Evolutionary conservation across 768 basidiomycete species (phyloP), one percentile per base, ranked within the genome.

Genomic region (Leccinum barrowsii): DNA sequence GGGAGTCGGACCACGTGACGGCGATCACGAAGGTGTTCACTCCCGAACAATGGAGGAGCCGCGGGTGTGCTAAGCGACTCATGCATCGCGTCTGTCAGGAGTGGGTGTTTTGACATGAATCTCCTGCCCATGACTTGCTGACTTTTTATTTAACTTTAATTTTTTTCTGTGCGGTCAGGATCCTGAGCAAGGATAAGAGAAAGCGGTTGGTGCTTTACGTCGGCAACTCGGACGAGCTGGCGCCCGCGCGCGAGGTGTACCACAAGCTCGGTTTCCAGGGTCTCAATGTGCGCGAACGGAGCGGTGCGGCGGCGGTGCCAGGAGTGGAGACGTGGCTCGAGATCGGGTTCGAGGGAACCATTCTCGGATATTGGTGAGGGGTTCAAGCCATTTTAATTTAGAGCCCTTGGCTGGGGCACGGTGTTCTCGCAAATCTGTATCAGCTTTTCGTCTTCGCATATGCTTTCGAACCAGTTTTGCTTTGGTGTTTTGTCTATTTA

Each of bases 21-120:
- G 82, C 86, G 0, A 84, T 92, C 48, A 86, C 86, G 50, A 92
- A 92, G 70, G 89, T 91, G 0, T 87, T 77, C 65, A 90, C 90
- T 0, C 72, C 78, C 49, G 75, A 80, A 0, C 34, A 64, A 1
- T 86, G 82, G 78, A 74, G 85, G 34, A 68, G 78, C 1, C 73
- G 68, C 0, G 81, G 85, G 1, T 86, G 80, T 63, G 90, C 90
- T 0, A 81, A 82, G 61, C 76, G 81, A 5, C 80, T 92, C 13
- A 78, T 87, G 0, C 76, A 84, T 3, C 73, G 75, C 7, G 86
- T 89, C 24, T 83, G 81, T 60, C 70, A 77, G 58, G 68, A 82
- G 81, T 86, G 65, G 59, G 82, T 79, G 6, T 24, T 7, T 7
- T 5, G 19, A 11, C 22, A 11, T 24, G 0, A 24, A 24, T 48